Percentiles rank a stretch among this genome's conserved stretches.
Evolutionary conservation across 352 stramenopile species (phyloP).

Genomic region (Phytophthora tentaculata): DNA sequence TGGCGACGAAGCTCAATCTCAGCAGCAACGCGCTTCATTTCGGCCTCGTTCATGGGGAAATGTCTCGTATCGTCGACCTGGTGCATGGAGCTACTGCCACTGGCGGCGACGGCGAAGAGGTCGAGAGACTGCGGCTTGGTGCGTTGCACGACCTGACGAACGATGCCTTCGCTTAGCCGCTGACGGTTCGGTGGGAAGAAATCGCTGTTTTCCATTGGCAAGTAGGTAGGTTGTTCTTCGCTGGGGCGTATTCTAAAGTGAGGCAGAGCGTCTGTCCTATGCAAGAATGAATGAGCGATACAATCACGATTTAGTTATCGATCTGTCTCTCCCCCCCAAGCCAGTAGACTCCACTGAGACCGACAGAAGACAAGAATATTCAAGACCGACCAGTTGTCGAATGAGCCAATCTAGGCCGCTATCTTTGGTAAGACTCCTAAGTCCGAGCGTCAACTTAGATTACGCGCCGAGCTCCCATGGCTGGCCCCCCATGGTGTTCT

Average conservation of each 20-base stretch:
- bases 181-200: constrained; percentile 12
- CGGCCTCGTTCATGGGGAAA: neutral
- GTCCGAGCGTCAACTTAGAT: neutral
- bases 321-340: neutral
- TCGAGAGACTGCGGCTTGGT: neutral
- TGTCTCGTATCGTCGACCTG: constrained; percentile 1
- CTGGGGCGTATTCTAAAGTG: neutral
- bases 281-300: neutral
- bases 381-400: neutral
- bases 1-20: constrained; percentile 10
- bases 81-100: constrained; percentile 1
- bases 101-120: neutral
- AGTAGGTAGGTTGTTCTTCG: neutral
- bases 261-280: neutral
- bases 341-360: neutral
- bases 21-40: neutral
- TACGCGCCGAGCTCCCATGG: neutral
- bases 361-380: neutral
- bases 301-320: constrained; percentile 1
- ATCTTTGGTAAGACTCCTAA: neutral
- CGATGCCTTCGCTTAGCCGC: constrained; percentile 6
- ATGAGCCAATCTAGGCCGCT: neutral
- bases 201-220: constrained; percentile 3
- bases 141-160: constrained; percentile 14
- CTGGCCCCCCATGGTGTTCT: neutral